phyloP scores from a whole-genome alignment of 2,329 filamentous ascomycete species.

The Sphaerulina vaccinii region DNA sequence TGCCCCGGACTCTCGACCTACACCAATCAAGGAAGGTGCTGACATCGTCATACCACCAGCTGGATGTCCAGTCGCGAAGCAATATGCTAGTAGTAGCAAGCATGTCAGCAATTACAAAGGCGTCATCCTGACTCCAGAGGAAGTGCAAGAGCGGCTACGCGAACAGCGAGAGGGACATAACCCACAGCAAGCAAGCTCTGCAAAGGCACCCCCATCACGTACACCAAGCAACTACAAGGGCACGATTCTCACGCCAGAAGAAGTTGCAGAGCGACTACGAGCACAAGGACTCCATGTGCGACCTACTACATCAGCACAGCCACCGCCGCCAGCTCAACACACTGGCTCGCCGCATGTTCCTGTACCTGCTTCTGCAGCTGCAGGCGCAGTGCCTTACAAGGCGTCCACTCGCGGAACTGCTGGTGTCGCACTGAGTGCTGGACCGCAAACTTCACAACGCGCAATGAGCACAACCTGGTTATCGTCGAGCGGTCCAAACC shows the following conservation, averaged over 20 bases:
- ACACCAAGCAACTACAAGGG: not conserved
- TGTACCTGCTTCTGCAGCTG: no score
- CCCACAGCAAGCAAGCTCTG: no score
- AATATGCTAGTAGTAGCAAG: not conserved
- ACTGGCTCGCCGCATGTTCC: not conserved
- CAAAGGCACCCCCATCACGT: no score
- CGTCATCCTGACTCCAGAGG: not conserved
- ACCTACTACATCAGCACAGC: not conserved
- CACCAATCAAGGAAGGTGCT: constrained; percentile 18
- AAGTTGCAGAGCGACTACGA: not conserved
- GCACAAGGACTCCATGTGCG: not conserved
- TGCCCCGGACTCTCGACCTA: not conserved
- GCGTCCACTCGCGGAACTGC: no score
- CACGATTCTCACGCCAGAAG: not conserved
- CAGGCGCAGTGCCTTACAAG: no score
- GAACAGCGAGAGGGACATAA: no score
- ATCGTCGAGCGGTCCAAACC: not conserved
- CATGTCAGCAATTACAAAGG: not conserved
- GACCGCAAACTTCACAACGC: no score
- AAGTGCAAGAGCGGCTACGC: not conserved
- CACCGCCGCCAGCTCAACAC: no score
- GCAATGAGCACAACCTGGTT: not conserved
- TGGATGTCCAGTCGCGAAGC: not conserved
- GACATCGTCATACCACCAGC: constrained; percentile 16
- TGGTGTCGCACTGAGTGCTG: no score